phyloP scores from a whole-genome alignment of 192 early-diverging fungal genomes.

The Lobosporangium transversale region DNA sequence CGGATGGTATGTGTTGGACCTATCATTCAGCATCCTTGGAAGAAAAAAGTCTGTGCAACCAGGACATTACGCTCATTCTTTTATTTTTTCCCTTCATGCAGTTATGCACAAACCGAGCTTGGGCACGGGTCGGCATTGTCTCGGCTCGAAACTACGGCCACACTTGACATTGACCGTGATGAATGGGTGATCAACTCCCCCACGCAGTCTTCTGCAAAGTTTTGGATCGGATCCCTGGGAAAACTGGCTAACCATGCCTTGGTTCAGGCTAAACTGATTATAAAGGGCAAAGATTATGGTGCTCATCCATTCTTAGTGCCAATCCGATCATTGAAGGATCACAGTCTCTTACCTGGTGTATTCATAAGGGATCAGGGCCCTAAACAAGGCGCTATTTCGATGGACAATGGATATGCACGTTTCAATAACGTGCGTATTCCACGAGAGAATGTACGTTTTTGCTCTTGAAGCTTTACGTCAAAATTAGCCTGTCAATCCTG shows the following conservation, averaged over 20 bases:
- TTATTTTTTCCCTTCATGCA: too few relatives aligned
- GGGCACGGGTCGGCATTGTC: slow-evolving; percentile 85
- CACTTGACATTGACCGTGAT: slow-evolving; percentile 78
- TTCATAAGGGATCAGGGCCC: slow-evolving; percentile 86
- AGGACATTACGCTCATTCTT: too few relatives aligned
- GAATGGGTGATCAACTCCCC: slow-evolving; percentile 89
- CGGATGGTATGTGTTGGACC: slow-evolving; percentile 59
- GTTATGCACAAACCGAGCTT: slow-evolving; percentile 68
- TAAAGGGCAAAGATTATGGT: slow-evolving; percentile 78
- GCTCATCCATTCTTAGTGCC: slow-evolving; percentile 86
- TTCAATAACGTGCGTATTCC: slow-evolving; percentile 85
- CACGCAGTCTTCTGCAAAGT: slow-evolving; percentile 81
- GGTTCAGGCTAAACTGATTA: slow-evolving; percentile 83
- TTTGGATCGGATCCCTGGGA: slow-evolving; percentile 89
- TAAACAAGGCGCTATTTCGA: slow-evolving; percentile 85
- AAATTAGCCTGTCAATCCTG: too few relatives aligned
- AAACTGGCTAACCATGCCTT: slow-evolving; percentile 83
- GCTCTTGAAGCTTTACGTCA: background rate
- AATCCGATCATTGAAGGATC: slow-evolving; percentile 77
- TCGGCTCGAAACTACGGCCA: slow-evolving; percentile 89
- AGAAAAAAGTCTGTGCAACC: too few relatives aligned
- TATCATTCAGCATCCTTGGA: background rate
- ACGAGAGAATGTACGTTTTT: slow-evolving; percentile 69
- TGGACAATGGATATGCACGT: slow-evolving; percentile 89
- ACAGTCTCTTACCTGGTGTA: slow-evolving; percentile 77